These are phyloP conservation scores for Fusarium temperatum DNA, from an alignment of 2,329 filamentous ascomycete genomes.

Conservation along the genomic window DNA sequence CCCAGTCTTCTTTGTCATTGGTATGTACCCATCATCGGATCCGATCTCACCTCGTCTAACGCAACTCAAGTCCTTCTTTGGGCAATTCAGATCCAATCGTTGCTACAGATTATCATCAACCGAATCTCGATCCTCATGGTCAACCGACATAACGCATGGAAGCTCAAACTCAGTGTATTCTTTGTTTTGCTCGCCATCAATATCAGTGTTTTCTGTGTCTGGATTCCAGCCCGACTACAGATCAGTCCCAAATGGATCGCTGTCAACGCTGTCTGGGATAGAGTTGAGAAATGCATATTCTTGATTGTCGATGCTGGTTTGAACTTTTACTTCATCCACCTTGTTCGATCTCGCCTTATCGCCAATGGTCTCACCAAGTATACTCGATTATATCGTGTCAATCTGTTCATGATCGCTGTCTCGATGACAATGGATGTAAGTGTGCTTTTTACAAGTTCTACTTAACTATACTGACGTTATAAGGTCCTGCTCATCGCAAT, in stretches of 20 bases:
- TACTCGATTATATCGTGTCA: constrained; percentile 52
- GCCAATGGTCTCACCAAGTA: constrained; percentile 60
- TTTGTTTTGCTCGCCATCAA: constrained; percentile 59
- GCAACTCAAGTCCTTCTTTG: constrained; percentile 42
- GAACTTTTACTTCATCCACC: constrained; percentile 62
- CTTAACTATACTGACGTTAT: neutral
- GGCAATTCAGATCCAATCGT: constrained; percentile 58
- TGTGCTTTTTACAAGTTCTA: neutral
- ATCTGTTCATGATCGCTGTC: constrained; percentile 44
- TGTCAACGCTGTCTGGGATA: constrained; percentile 63
- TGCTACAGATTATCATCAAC: constrained; percentile 66
- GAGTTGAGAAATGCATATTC: constrained; percentile 61
- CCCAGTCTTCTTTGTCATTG: constrained; percentile 37
- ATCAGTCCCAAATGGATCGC: constrained; percentile 52
- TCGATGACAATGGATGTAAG: constrained; percentile 46
- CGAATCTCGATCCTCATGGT: constrained; percentile 59
- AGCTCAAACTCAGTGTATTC: constrained; percentile 55
- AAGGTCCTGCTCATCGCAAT: constrained; percentile 44
- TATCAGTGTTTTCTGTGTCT: constrained; percentile 62
- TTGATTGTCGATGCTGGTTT: constrained; percentile 59
- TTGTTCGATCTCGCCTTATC: constrained; percentile 57
- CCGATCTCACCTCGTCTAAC: neutral
- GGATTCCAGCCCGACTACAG: constrained; percentile 62
- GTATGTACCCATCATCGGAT: neutral
- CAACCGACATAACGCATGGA: constrained; percentile 48